Base-by-base conservation (phyloP, 192 early-diverging fungal genomes). In the Phlyctochytrium arcticum region DNA sequence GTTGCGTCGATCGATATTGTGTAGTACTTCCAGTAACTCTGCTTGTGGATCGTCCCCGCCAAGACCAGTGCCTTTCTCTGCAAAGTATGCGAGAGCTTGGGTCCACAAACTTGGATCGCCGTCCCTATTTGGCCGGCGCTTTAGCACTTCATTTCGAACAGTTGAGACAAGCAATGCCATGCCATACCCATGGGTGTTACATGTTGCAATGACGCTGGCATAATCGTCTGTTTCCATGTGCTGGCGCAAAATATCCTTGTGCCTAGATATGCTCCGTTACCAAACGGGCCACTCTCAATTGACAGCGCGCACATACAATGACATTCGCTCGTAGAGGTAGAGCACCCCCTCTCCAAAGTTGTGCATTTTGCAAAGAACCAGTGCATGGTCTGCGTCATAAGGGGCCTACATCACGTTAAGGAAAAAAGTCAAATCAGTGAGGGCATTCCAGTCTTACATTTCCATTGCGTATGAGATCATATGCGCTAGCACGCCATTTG, bases 321-420 rank as follows among this genome's bases (percentile, higher is more conserved):
- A 78, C 68, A 89, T 87, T 21, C 89, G 88, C 74, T 95, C 89
- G 58, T 95, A 92, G 21, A 98, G 77, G 68, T 88, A 93, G 24
- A 95, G 82, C 23, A 90, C 85, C 0, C 95, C 96, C 1, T 88
- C 88, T 48, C 85, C 83, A 71, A 96, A 98, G 0, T 85, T 71
- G 42, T 89, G 87, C 47, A 88, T 80, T 34, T 94, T 89, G 61
- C 95, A 97, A 5, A 98, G 78, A 6, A 98, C 88, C 49, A 96
- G 77, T 1, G 94, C 94, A 21, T 95, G 91, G 64, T 96, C 93
- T 56, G 88, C 80, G 76, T 98, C 96, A 62, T 95, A 92, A 12
- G 69, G 47, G 4, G 74, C 71, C 75, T 83, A 44, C 39, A 44
- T n/a, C 39, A 19, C 21, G 39, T 44, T 12, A 19, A 2, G 8